Percentiles rank a stretch among this genome's conserved stretches.
Evolutionary conservation across 148 eudicot species (phyloP).

Genomic region (Rhododendron kiyosumense): DNA sequence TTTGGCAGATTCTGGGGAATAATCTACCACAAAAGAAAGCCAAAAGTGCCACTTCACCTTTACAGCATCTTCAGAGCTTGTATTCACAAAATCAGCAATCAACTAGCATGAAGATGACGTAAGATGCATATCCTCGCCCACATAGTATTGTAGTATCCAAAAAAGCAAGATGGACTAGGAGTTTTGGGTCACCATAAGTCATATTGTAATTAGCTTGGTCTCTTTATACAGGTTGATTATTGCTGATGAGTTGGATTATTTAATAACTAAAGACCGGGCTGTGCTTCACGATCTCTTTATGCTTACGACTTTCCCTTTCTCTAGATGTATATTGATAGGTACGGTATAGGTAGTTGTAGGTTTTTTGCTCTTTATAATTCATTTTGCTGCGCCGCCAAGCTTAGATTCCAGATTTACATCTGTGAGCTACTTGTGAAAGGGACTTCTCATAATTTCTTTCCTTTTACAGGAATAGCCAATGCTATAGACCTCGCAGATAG

Average conservation of each 20-base stretch:
- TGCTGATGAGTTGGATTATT: conserved; percentile 86
- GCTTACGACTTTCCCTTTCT: conserved; percentile 80
- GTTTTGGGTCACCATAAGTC: neutral
- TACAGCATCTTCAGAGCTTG: conserved; percentile 55
- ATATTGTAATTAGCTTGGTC: neutral
- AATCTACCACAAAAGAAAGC: conserved; percentile 48
- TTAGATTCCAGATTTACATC: neutral
- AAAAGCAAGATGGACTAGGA: neutral
- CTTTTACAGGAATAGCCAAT: conserved; percentile 77
- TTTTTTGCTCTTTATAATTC: neutral
- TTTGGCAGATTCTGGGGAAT: conserved; percentile 55
- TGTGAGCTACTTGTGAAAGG: neutral
- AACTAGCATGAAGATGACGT: conserved; percentile 60
- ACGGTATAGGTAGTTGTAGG: neutral
- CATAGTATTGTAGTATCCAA: neutral
- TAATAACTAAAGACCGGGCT: conserved; percentile 77
- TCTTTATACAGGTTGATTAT: conserved; percentile 51
- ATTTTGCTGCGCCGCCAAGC: neutral
- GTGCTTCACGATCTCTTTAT: conserved; percentile 89
- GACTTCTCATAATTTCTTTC: conserved; percentile 10
- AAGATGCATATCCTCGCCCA: conserved; percentile 24
- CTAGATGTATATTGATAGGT: conserved; percentile 81
- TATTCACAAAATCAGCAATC: conserved; percentile 47
- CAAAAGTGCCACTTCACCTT: conserved; percentile 39
- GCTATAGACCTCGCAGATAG: conserved; percentile 88